Evolutionary conservation across 2,329 filamentous ascomycete species (phyloP).

Genomic region (Cladobotryum protrusum): DNA sequence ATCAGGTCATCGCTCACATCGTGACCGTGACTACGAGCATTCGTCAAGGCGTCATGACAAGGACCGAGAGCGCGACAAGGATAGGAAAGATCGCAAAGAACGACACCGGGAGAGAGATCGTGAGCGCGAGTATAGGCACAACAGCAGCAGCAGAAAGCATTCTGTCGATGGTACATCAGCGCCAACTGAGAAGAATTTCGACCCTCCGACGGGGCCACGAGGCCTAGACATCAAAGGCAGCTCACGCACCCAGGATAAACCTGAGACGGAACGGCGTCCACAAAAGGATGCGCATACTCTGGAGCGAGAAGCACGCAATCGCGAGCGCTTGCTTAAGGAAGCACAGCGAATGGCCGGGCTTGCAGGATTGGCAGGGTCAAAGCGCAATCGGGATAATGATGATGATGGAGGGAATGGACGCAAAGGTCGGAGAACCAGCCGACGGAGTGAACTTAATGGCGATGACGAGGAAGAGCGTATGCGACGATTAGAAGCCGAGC

Average conservation of each 20-base stretch:
- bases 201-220: conserved; percentile 36
- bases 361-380: conserved; percentile 38
- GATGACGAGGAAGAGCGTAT: conserved; percentile 48
- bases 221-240: conserved; percentile 31
- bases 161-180: conserved; percentile 21
- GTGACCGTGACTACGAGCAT: conserved; percentile 35
- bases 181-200: conserved; percentile 34
- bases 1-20: conserved; percentile 36
- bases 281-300: conserved; percentile 58
- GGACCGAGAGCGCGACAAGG: conserved; percentile 33
- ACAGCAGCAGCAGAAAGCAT: conserved; percentile 29
- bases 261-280: conserved; percentile 8
- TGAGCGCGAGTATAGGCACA: conserved; percentile 20
- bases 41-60: conserved; percentile 27
- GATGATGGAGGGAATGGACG: conserved; percentile 33
- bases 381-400: conserved; percentile 45
- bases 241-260: background rate
- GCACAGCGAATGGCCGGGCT: conserved; percentile 57
- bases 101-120: conserved; percentile 29
- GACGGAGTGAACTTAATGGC: conserved; percentile 42
- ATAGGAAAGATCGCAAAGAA: conserved; percentile 30
- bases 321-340: conserved; percentile 62
- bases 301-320: conserved; percentile 60
- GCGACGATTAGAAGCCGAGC: conserved; percentile 52
- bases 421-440: conserved; percentile 35